Conservation (phyloP, 352 stramenopile species). For the Pythium coloratum region DNA sequence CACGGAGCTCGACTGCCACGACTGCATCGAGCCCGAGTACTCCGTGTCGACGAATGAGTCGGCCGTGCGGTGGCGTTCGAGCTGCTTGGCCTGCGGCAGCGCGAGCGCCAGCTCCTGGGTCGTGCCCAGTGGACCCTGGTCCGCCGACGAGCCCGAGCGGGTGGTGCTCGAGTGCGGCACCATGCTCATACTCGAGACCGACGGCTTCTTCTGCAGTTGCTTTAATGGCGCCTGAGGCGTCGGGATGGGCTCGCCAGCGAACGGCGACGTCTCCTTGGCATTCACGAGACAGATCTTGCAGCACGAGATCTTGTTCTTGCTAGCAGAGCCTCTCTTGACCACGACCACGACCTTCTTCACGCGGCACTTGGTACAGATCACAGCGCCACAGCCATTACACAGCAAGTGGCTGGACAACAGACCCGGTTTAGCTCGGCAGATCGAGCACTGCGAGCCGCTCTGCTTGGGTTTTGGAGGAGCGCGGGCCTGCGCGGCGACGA, state of each 20-base stretch:
- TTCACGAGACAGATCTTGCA: conserved; percentile 76
- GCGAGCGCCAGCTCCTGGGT: conserved; percentile 23
- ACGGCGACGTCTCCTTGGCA: conserved; percentile 66
- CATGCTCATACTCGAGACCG: background rate
- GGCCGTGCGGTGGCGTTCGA: conserved; percentile 33
- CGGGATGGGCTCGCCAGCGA: conserved; percentile 49
- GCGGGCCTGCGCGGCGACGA: conserved; percentile 48
- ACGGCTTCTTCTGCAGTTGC: conserved; percentile 30
- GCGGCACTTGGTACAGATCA: conserved; percentile 76
- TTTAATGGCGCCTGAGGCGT: conserved; percentile 30
- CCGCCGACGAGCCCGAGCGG: background rate
- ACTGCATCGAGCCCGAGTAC: conserved; percentile 56
- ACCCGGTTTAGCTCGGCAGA: conserved; percentile 56
- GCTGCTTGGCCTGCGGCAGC: conserved; percentile 22
- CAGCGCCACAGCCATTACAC: conserved; percentile 65
- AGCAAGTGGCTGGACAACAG: conserved; percentile 55
- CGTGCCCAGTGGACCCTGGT: conserved; percentile 3
- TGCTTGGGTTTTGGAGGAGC: conserved; percentile 29
- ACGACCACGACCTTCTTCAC: conserved; percentile 62
- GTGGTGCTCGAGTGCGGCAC: background rate
- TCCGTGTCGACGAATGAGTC: conserved; percentile 57
- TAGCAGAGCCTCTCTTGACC: conserved; percentile 29
- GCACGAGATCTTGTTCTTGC: conserved; percentile 63
- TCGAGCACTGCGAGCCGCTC: conserved; percentile 49
- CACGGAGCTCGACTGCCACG: conserved; percentile 55